Conservation (phyloP, 257 asterid genomes). For the Plectranthus barbatus region DNA sequence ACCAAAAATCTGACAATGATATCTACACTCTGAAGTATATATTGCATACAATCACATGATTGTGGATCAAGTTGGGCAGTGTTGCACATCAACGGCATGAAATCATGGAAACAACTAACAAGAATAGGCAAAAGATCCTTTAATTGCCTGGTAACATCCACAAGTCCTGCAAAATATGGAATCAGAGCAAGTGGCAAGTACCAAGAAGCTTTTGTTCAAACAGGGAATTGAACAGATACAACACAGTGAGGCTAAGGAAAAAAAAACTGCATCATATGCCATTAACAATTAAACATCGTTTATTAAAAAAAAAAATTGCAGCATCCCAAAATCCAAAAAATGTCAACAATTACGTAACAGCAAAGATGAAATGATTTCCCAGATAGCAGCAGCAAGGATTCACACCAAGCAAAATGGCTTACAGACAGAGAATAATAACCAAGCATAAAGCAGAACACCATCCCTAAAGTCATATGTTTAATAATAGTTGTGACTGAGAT, state of each 20-base stretch:
- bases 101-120: slow-evolving; percentile 63
- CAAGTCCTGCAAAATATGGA: slow-evolving; percentile 41
- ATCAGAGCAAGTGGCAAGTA: slow-evolving; percentile 3
- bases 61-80: slow-evolving; percentile 41
- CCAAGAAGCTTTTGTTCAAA: not conserved
- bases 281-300: not conserved
- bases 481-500: not conserved
- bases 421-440: too few species aligned
- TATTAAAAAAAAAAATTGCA: not conserved
- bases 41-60: slow-evolving; percentile 71
- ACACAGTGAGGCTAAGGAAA: not conserved
- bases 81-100: slow-evolving; percentile 39
- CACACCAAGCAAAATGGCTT: too few species aligned
- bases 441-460: too few species aligned
- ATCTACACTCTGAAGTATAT: slow-evolving; percentile 72
- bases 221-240: slow-evolving; percentile 1
- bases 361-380: not conserved
- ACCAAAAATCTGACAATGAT: slow-evolving; percentile 39
- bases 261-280: not conserved
- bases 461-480: not conserved
- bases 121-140: slow-evolving; percentile 65
- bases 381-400: too few species aligned
- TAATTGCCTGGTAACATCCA: slow-evolving; percentile 42
- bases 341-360: not conserved
- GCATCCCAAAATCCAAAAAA: not conserved